phyloP scores from a whole-genome alignment of 106 monocot species.

The Phalaenopsis equestris region DNA sequence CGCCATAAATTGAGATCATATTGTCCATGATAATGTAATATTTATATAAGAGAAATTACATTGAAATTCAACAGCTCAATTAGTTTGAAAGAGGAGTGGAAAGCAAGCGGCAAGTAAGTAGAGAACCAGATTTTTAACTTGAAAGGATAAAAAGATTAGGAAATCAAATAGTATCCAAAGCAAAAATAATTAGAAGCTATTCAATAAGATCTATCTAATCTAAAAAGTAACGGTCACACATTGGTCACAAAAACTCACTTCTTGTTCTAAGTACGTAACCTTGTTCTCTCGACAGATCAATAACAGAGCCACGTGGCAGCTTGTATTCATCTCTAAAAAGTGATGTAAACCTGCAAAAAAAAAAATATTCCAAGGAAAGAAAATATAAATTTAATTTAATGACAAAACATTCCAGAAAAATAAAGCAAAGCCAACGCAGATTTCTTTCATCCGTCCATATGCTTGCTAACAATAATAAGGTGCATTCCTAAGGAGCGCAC shows the following conservation, averaged over 20 bases:
- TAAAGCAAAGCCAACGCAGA: not conserved
- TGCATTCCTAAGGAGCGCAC: not conserved
- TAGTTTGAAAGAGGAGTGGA: not conserved
- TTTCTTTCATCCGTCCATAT: not conserved
- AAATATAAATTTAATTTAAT: not conserved
- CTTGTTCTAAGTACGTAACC: constrained; percentile 57
- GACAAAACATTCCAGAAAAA: not conserved
- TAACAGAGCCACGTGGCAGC: constrained; percentile 68
- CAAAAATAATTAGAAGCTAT: not conserved
- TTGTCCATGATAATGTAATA: not conserved
- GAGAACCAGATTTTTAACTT: too few relatives aligned
- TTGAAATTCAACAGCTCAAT: not conserved
- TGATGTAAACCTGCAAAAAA: constrained; percentile 63
- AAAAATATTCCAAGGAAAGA: not conserved
- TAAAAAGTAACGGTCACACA: too few relatives aligned
- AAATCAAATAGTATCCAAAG: not conserved
- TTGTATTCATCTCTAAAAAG: constrained; percentile 87
- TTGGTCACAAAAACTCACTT: constrained; percentile 35
- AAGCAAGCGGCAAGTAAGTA: too few relatives aligned
- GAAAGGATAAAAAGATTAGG: not conserved
- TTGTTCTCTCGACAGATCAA: constrained; percentile 76
- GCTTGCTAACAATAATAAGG: not conserved
- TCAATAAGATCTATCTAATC: too few relatives aligned
- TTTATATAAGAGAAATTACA: not conserved
- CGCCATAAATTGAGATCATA: too few relatives aligned